These are phyloP conservation scores for Microdochium bolleyi DNA, from an alignment of 2,329 filamentous ascomycete genomes.

Conservation along the genomic window DNA sequence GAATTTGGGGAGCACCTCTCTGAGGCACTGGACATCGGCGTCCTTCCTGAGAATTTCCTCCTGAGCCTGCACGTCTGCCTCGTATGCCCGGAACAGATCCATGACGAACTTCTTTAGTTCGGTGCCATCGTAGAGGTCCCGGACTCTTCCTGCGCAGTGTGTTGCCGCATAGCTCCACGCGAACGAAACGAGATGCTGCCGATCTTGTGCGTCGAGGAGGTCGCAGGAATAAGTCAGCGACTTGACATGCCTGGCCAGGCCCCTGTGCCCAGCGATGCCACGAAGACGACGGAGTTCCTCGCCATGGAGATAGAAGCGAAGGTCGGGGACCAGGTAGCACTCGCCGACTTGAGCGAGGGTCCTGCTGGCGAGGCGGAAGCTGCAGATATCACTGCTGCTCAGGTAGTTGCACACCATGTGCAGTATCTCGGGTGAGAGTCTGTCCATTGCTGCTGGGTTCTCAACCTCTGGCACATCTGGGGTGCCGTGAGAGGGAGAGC, in stretches of 20 bases:
- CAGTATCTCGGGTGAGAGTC: slow-evolving; percentile 3
- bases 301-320: slow-evolving; percentile 9
- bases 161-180: not conserved
- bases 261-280: slow-evolving; percentile 1
- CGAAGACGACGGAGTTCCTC: slow-evolving; percentile 3
- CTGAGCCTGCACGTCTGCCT: not conserved
- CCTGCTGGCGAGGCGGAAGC: slow-evolving; percentile 4
- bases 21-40: not conserved
- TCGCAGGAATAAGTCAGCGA: slow-evolving; percentile 1
- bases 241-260: slow-evolving; percentile 3
- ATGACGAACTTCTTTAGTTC: not conserved
- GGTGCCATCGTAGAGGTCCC: not conserved
- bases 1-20: not conserved
- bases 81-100: not conserved
- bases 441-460: slow-evolving; percentile 1
- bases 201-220: not conserved
- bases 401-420: slow-evolving; percentile 5
- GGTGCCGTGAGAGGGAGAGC: not conserved
- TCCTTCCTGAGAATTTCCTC: not conserved
- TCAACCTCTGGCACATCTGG: not conserved
- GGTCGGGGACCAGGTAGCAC: slow-evolving; percentile 29
- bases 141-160: not conserved
- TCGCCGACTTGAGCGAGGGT: slow-evolving; percentile 1
- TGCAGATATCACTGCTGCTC: not conserved
- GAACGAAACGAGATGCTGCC: not conserved